A percentile compares a stretch with the other conserved stretches of the same genome.
Conservation (phyloP, 192 early-diverging fungal species). For the Coemansia brasiliensis region DNA sequence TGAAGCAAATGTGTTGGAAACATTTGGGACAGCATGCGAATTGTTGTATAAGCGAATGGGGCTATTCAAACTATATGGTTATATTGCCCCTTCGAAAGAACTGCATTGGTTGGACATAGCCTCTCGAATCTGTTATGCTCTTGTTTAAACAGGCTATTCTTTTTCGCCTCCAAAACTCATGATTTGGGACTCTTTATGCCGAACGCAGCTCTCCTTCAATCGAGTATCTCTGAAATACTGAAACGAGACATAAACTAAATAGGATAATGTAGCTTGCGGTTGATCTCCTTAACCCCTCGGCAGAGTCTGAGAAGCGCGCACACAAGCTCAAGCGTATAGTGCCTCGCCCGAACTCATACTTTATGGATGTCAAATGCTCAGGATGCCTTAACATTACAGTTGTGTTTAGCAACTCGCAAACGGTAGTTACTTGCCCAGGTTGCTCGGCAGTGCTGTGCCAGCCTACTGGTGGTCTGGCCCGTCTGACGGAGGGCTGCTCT, state of each 20-base stretch:
- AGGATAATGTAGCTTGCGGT: conserved; percentile 70
- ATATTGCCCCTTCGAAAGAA: too few species aligned
- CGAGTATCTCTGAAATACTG: too few species aligned
- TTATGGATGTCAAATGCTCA: conserved; percentile 98
- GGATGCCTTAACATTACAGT: conserved; percentile 98
- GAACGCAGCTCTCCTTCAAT: too few species aligned
- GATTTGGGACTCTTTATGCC: too few species aligned
- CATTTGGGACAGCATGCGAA: too few species aligned
- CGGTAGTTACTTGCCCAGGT: conserved; percentile 93
- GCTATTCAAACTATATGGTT: too few species aligned
- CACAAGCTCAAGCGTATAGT: conserved; percentile 98
- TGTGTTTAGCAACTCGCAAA: conserved; percentile 99
- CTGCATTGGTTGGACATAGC: too few species aligned
- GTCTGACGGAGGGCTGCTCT: conserved; percentile 91
- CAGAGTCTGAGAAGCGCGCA: conserved; percentile 69
- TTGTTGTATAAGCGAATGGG: too few species aligned
- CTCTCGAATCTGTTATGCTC: too few species aligned
- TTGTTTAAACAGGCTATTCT: too few species aligned
- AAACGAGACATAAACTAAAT: not conserved
- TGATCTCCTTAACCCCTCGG: conserved; percentile 92
- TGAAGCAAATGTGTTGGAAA: too few species aligned
- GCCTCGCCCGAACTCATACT: conserved; percentile 96
- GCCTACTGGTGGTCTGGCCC: conserved; percentile 98
- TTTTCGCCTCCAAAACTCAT: too few species aligned
- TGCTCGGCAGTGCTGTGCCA: conserved; percentile 98